Conservation (phyloP, 306 rosid genomes). For the Hippophae gyantsensis region DNA sequence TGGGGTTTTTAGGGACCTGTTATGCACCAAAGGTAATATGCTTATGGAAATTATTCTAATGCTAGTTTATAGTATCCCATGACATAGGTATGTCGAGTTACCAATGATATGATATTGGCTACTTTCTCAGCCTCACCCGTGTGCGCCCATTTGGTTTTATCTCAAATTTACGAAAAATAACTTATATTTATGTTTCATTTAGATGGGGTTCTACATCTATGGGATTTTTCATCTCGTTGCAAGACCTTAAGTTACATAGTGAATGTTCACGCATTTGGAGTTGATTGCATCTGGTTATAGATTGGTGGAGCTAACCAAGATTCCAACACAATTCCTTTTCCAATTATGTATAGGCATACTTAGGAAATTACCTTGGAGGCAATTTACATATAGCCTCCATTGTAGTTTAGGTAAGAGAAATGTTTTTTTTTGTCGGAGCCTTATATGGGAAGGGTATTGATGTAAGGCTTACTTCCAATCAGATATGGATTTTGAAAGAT, state of each 20-base stretch:
- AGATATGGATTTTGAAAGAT: conserved; percentile 82
- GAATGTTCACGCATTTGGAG: conserved; percentile 46
- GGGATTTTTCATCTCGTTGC: conserved; percentile 64
- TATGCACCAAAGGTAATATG: no score
- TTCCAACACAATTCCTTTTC: conserved; percentile 48
- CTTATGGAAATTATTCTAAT: no score
- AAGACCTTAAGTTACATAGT: conserved; percentile 49
- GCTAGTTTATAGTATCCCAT: no score
- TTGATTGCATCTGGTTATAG: conserved; percentile 53
- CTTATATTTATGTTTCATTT: conserved; percentile 76
- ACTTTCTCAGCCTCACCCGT: no score
- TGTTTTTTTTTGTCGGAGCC: conserved; percentile 46
- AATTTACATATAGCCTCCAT: conserved; percentile 41
- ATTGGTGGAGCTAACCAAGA: conserved; percentile 42
- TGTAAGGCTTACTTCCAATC: conserved; percentile 55
- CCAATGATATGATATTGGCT: no score
- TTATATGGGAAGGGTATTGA: conserved; percentile 67
- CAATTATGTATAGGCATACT: conserved; percentile 41
- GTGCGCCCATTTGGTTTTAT: conserved; percentile 38
- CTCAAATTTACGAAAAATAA: conserved; percentile 42
- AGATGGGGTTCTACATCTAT: conserved; percentile 64
- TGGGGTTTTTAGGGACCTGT: no score
- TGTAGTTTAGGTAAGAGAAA: conserved; percentile 48
- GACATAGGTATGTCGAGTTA: no score
- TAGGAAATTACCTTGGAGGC: conserved; percentile 50